Evolutionary conservation across 1,139 yeast genomes (phyloP), one percentile per base, ranked within the genome.

Genomic region (Waltiozyma sp.): DNA sequence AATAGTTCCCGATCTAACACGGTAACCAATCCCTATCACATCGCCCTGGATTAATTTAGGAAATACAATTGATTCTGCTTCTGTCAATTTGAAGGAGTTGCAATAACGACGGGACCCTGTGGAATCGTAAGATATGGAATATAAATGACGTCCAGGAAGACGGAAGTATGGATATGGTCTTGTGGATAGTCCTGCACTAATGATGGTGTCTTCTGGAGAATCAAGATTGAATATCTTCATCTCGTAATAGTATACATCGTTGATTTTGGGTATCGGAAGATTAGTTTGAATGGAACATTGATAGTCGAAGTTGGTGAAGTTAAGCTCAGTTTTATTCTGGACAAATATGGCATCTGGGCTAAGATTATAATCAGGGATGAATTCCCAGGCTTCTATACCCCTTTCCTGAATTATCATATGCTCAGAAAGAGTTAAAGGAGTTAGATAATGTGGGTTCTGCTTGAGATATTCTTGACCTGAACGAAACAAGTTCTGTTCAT

Each of bases 381-480:
- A 91, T 56, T 87, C 94, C 93, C 94, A 91, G 0, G 98, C 98
- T 26, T 75, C 68, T 1, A 93, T 81, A 0, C 96, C 99, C 61
- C 86, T 88, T 55, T 93, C 98, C 56, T 87, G 95, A 33, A 91
- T 86, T 24, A 54, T 55, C 33, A 62, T 55, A 38, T 63, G 59
- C 44, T 65, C 64, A 1, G 79, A 74, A n/a, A 66, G 66, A 41
- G 74, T 61, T 14, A 63, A 59, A 42, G 62, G 66, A n/a, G 65
- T 63, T 49, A 46, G 45, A 54, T 72, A 44, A 56, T 70, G 68
- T 1, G 86, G 84, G 54, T 80, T 75, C 39, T 70, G 64, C 44
- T 66, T 66, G 38, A 80, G 61, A 51, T 62, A 69, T 28, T 65
- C 66, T 46, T 74, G 79, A 38, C 77, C 80, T 62, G 75, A 70